A percentile compares a stretch with the other conserved stretches of the same genome.
Evolutionary conservation across 2,329 filamentous ascomycete genomes (phyloP).

Genomic region (Fusarium vanettenii): DNA sequence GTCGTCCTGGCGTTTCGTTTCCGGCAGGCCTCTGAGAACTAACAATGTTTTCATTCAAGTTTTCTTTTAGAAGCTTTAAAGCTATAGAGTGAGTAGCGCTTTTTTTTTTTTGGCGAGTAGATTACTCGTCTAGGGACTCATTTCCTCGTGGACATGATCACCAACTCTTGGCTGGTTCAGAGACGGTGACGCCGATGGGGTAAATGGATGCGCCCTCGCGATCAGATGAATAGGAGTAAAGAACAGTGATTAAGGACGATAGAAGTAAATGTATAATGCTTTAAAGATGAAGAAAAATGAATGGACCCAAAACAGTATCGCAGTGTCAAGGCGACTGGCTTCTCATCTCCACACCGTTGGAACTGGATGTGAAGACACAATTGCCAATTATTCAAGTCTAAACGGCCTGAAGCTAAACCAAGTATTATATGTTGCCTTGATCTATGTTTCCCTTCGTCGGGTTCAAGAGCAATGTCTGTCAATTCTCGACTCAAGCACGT

Average conservation of each 20-base stretch:
- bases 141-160: background rate
- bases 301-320: background rate
- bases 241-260: background rate
- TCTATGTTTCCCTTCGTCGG: background rate
- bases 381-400: background rate
- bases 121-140: background rate
- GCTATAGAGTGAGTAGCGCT: too few relatives aligned
- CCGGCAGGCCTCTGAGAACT: too few relatives aligned
- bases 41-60: too few relatives aligned
- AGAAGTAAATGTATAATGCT: accelerated
- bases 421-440: background rate
- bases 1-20: too few relatives aligned
- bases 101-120: background rate
- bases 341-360: background rate
- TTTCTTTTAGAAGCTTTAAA: too few relatives aligned
- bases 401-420: background rate
- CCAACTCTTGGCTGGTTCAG: background rate
- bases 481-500: background rate
- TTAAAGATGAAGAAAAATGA: background rate
- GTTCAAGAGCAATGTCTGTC: background rate
- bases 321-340: background rate
- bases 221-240: background rate
- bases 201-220: background rate
- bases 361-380: background rate
- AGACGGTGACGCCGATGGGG: background rate